phyloP scores from a whole-genome alignment of 2,329 filamentous ascomycete genomes.

The Aquanectria penicillioides region DNA sequence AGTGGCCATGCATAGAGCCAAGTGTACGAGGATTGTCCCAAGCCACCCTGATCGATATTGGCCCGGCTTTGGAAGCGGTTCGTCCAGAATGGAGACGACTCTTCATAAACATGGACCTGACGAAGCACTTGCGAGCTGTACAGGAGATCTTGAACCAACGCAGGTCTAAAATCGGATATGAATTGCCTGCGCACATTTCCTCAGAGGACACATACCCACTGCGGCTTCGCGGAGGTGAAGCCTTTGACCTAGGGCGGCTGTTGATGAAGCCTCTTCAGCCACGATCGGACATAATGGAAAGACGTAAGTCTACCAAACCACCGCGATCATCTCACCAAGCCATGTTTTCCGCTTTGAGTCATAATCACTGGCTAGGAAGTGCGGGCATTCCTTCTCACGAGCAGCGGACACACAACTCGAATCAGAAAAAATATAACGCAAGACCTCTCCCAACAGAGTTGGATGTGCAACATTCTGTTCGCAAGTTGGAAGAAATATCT shows the following conservation, averaged over 20 bases:
- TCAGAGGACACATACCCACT: constrained; percentile 29
- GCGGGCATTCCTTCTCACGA: too few relatives aligned
- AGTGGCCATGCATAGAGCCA: constrained; percentile 41
- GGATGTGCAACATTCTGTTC: constrained; percentile 9
- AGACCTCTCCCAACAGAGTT: constrained; percentile 12
- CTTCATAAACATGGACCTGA: constrained; percentile 34
- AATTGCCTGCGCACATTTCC: constrained; percentile 12
- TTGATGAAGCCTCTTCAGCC: constrained; percentile 28
- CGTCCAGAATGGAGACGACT: constrained; percentile 40
- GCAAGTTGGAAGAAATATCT: constrained; percentile 23
- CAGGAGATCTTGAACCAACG: constrained; percentile 33
- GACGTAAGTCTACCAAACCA: too few relatives aligned
- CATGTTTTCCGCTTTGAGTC: too few relatives aligned
- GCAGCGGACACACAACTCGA: neutral
- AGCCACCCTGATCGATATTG: constrained; percentile 35
- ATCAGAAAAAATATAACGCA: neutral
- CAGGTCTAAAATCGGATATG: constrained; percentile 23
- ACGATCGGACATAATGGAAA: too few relatives aligned
- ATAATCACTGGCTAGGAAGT: too few relatives aligned
- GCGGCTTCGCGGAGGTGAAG: constrained; percentile 33
- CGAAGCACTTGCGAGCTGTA: constrained; percentile 29
- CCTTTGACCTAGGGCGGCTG: constrained; percentile 28
- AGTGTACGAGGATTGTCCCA: constrained; percentile 22
- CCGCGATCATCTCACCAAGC: too few relatives aligned
- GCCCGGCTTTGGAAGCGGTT: constrained; percentile 33